Evolutionary conservation across 176 grass and related monocot genomes (phyloP), one percentile per base, ranked within the genome.

Genomic region (Avena atlantica): DNA sequence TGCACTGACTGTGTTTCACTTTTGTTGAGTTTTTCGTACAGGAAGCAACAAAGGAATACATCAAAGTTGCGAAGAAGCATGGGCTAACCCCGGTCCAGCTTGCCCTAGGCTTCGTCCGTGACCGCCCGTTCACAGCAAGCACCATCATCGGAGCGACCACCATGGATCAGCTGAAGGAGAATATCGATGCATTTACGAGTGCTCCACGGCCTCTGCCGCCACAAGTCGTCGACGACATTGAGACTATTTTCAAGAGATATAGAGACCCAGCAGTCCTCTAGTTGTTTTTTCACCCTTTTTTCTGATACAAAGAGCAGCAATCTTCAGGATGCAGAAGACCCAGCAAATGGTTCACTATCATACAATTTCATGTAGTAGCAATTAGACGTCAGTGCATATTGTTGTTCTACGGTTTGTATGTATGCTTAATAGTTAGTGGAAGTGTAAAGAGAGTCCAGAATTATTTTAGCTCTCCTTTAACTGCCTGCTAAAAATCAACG

Each of bases 81-180:
- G 91, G 89, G 36, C 86, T 98, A 56, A 47, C 45, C 45, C 45
- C 45, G 45, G 45, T 47, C 45, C 45, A 47, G 45, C 45, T 47
- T 47, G 45, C 93, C 9, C 89, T 98, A 2, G 91, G 89, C 68
- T 98, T 95, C 66, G 93, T 98, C 12, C 96, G 93, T 3, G 91
- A 92, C 9, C 83, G 81, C 21, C 91, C 91, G 2, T 98, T 98
- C 86, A 92, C 80, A 37, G 78, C 90, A n/a, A 98, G 95, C 81
- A 85, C 96, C 47, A 95, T 98, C 82, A 95, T 98, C 42, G 96
- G 96, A 51, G 90, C 93, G 21, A 98, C 96, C 23, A 92, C 78
- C 77, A 76, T 98, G 81, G 90, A 92, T 59, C 96, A 95, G 74
- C 79, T 98, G 50, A 93, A 86, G 85, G 96, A 95, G 81, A 91